phyloP scores from a whole-genome alignment of 73 alveolate species.

The Symbiodinium natans region DNA sequence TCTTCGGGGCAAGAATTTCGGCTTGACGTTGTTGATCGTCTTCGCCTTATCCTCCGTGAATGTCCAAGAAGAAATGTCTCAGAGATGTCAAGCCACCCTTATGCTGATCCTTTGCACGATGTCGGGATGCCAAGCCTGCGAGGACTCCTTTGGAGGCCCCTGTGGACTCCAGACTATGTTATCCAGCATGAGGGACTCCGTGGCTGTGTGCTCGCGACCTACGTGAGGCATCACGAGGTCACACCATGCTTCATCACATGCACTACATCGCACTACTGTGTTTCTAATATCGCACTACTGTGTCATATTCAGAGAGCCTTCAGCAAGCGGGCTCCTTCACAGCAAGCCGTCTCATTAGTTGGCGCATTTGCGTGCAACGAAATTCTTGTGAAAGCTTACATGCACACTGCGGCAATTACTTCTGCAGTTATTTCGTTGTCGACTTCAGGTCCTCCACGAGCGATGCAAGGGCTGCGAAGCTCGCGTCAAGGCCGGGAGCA shows the following conservation, averaged over 20 bases:
- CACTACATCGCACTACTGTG: no score
- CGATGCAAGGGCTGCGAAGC: neutral
- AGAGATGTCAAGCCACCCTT: no score
- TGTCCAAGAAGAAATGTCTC: no score
- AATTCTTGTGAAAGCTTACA: no score
- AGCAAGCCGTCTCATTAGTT: no score
- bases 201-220: neutral
- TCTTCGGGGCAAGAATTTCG: neutral
- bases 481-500: neutral
- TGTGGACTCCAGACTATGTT: neutral
- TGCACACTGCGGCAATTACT: no score
- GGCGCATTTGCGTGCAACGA: no score
- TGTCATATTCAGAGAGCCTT: neutral
- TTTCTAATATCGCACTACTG: no score
- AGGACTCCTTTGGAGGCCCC: neutral
- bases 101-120: no score
- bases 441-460: neutral
- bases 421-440: no score
- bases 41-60: neutral
- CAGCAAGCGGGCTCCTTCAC: neutral
- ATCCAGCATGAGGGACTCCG: neutral
- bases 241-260: no score
- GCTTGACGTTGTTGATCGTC: constrained; percentile 11
- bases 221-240: no score
- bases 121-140: neutral